Base-by-base conservation (phyloP, 257 asterid genomes). In the Nicotiana sylvestris region DNA sequence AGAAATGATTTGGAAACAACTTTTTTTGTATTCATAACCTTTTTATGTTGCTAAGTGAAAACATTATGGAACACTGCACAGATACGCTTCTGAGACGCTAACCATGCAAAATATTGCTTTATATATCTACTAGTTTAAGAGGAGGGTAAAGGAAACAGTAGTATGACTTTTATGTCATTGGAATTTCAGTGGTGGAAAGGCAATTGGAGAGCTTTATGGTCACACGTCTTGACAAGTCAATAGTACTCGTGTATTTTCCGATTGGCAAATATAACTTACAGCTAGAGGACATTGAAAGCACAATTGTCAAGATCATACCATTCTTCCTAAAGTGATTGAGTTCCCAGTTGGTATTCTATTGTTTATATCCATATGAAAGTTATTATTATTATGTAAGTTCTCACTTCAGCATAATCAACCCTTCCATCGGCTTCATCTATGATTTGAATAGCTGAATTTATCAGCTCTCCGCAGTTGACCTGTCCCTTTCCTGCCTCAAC, bases 391-490 rank as follows among this genome's bases (percentile, higher is more conserved):
- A 2, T 49, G 49, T 15, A 61, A 68, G 51, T 64, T 21, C 90
- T 91, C 81, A 90, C 98, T 97, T 96, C 95, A 27, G 94, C 98
- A 84, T 96, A 94, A 89, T 96, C 98, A 58, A 94, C 87, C 79
- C 80, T 88, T 83, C 99, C 99, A 83, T 97, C 98, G 29, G 97
- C 97, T 85, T 86, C 91, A 3, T 62, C 80, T 72, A 96, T 83
- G 62, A 90, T 82, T 18, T 30, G 86, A 62, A 88, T 66, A 55
- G 88, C 94, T 25, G 82, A 84, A 81, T 89, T 88, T 82, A 84
- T 89, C 92, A 96, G 82, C 56, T 86, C 96, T 35, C 84, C 55
- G 89, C 97, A 92, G 83, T 86, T 83, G 27, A 86, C 70, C 60
- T 84, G 87, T 17, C 97, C 97, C 25, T 87, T 88, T 81, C 87